Evolutionary conservation across 495 filamentous ascomycete genomes (phyloP), one percentile per base, ranked within the genome.

Genomic region (Evansstolkia leycettana): DNA sequence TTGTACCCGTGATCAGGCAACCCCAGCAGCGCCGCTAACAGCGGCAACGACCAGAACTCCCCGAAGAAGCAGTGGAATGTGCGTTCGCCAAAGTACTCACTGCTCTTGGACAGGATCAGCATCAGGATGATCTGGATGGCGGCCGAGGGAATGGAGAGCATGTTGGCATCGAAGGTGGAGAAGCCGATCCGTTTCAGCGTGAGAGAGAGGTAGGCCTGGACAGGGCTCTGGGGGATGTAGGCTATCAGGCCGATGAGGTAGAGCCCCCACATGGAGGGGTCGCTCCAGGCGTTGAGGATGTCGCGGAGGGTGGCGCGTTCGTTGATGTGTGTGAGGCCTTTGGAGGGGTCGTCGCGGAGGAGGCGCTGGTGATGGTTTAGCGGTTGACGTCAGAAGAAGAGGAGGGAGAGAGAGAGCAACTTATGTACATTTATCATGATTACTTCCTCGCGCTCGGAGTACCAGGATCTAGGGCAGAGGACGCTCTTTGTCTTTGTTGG

Each of bases 371-470:
- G n/a, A n/a, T n/a, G n/a, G n/a, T n/a, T n/a, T n/a, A n/a, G n/a
- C n/a, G n/a, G n/a, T n/a, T n/a, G n/a, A n/a, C n/a, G n/a, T n/a
- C n/a, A n/a, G n/a, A n/a, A n/a, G n/a, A n/a, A n/a, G n/a, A n/a
- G n/a, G n/a, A n/a, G 20, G n/a, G n/a, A n/a, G n/a, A n/a, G n/a
- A n/a, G n/a, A n/a, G n/a, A n/a, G n/a, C n/a, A n/a, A n/a, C n/a
- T n/a, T n/a, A n/a, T n/a, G n/a, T n/a, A n/a, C n/a, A n/a, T 59
- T 74, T 7, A 70, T 60, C 37, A 72, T 65, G 35, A 74, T 72
- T 0, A 50, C 46, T 19, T 65, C 57, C 39, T 74, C 54, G n/a
- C 65, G 60, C 38, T 70, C 65, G 0, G 60, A 60, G 33, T 70
- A 75, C 72, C 69, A 73, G 7, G 62, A 50, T 6, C 57, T 58